These are phyloP conservation scores for Saksenaea vasiformis DNA, from an alignment of 371 early-diverging fungal genomes.

Conservation along the genomic window DNA sequence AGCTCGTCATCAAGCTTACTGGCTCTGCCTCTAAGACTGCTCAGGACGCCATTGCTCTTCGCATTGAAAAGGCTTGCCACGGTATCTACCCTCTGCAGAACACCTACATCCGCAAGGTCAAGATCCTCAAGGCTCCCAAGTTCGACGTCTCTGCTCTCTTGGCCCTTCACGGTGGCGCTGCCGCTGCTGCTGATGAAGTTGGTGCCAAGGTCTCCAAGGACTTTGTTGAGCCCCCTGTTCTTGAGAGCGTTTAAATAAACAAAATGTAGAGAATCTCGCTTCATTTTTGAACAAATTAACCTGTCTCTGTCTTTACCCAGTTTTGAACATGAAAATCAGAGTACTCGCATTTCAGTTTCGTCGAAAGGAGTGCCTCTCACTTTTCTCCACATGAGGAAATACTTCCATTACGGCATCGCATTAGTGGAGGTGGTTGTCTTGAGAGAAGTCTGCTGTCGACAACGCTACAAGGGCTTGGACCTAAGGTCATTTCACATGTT, in stretches of 20 bases:
- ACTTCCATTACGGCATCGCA: too few relatives aligned
- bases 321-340: too few relatives aligned
- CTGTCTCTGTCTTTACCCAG: too few relatives aligned
- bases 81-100: constrained; percentile 99
- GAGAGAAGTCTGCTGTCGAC: too few relatives aligned
- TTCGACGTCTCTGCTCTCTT: constrained; percentile 94
- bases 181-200: constrained; percentile 81
- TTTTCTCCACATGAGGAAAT: too few relatives aligned
- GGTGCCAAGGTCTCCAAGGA: constrained; percentile 74
- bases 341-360: too few relatives aligned
- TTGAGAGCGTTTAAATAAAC: constrained; percentile 69
- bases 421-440: too few relatives aligned
- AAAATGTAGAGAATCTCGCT: neutral
- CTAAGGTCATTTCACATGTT: too few relatives aligned
- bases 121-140: constrained; percentile 99
- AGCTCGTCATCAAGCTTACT: constrained; percentile 96
- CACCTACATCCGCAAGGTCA: constrained; percentile 98
- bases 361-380: too few relatives aligned
- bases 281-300: too few relatives aligned
- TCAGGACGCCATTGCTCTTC: constrained; percentile 88
- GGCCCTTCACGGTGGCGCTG: constrained; percentile 90
- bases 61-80: constrained; percentile 97
- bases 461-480: too few relatives aligned
- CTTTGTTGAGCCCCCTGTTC: constrained; percentile 83
- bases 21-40: constrained; percentile 54